phyloP scores from a whole-genome alignment of 495 filamentous ascomycete genomes.

The Haplographium delicatum region DNA sequence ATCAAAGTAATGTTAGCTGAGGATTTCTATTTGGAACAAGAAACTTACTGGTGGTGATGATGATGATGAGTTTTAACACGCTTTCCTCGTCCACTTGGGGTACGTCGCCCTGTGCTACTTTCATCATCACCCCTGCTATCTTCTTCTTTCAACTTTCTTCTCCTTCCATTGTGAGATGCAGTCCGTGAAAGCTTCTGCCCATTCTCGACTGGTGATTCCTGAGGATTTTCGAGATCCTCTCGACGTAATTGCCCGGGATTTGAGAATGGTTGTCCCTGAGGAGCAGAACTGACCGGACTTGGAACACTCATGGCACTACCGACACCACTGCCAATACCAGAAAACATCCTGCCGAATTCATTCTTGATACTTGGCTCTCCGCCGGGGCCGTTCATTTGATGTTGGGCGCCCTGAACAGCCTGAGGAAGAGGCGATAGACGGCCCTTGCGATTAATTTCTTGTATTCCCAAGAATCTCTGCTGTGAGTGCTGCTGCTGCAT shows the following conservation, averaged over 20 bases:
- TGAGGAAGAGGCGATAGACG: constrained; percentile 78
- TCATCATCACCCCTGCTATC: constrained; percentile 54
- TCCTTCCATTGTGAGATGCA: constrained; percentile 47
- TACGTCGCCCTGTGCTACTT: constrained; percentile 47
- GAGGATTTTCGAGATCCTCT: constrained; percentile 40
- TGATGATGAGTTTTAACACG: constrained; percentile 57
- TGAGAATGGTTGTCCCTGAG: constrained; percentile 38
- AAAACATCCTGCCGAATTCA: constrained; percentile 87
- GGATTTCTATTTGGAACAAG: constrained; percentile 1
- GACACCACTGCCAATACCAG: constrained; percentile 83
- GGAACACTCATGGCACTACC: constrained; percentile 50
- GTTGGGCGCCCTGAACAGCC: constrained; percentile 87
- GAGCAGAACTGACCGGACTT: constrained; percentile 28
- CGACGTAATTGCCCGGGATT: constrained; percentile 33
- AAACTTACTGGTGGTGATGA: constrained; percentile 60
- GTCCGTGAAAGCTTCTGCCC: constrained; percentile 39
- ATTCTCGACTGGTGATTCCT: constrained; percentile 31
- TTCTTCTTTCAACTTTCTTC: constrained; percentile 56
- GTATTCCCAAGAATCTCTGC: constrained; percentile 49
- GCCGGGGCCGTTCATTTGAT: constrained; percentile 64
- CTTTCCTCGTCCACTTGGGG: constrained; percentile 48
- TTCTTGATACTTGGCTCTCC: constrained; percentile 84
- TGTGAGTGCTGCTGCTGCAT: constrained; percentile 37
- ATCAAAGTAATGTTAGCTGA: constrained; percentile 22
- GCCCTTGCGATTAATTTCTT: constrained; percentile 60